Evolutionary conservation across 768 basidiomycete species (phyloP).

Genomic region (Leccinellum luteum): DNA sequence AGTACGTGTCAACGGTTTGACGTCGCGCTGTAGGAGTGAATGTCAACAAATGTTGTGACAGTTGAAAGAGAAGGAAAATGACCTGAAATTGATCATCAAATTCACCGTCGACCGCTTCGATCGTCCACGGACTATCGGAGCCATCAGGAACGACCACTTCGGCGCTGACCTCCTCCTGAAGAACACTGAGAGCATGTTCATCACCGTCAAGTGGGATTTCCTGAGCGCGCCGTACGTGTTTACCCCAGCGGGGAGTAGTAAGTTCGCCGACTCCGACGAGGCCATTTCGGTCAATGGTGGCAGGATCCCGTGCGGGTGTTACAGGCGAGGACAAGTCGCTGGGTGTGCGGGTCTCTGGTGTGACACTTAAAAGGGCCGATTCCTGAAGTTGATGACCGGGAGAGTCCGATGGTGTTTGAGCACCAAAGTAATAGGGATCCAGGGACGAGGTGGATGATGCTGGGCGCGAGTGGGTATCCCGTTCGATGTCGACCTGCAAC

Average conservation of each 20-base stretch:
- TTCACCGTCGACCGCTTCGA: conserved; percentile 83
- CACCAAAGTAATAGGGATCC: conserved; percentile 86
- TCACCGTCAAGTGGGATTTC: conserved; percentile 40
- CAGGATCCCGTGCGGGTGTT: conserved; percentile 74
- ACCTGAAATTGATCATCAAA: conserved; percentile 70
- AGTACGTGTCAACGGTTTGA: conserved; percentile 44
- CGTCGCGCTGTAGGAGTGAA: conserved; percentile 37
- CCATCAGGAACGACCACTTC: conserved; percentile 46
- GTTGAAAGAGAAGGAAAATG: background rate
- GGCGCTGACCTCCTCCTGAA: conserved; percentile 31
- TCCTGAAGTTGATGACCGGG: conserved; percentile 47
- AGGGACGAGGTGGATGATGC: conserved; percentile 76
- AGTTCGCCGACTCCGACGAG: conserved; percentile 96
- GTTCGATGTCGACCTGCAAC: conserved; percentile 43
- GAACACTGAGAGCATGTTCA: conserved; percentile 31
- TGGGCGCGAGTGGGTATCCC: conserved; percentile 54
- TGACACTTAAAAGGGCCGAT: conserved; percentile 42
- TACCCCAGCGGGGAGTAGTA: conserved; percentile 91
- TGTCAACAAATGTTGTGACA: background rate
- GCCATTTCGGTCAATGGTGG: conserved; percentile 78
- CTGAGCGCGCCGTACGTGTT: conserved; percentile 42
- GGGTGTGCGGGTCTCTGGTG: conserved; percentile 55
- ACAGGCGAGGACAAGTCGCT: conserved; percentile 62
- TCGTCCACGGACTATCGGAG: conserved; percentile 85
- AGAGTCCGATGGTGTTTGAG: conserved; percentile 66